Percentiles rank a stretch among this genome's conserved stretches.
Evolutionary conservation across 2,329 filamentous ascomycete species (phyloP).

Genomic region (Zymoseptoria ardabiliae): DNA sequence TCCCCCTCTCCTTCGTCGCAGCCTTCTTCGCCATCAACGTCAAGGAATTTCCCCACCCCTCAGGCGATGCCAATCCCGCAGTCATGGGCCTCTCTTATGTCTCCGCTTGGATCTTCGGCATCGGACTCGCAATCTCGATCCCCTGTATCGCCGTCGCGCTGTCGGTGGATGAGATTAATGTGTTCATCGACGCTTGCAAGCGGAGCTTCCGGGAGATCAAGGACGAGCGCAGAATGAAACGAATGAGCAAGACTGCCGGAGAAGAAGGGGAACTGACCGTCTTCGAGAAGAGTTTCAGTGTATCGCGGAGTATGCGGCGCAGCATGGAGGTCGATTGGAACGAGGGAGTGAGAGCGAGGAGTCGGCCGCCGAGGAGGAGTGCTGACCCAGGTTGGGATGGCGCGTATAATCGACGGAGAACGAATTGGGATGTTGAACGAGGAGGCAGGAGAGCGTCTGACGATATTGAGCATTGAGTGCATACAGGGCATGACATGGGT

Average conservation of each 20-base stretch:
- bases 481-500: neutral
- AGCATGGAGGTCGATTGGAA: conserved; percentile 14
- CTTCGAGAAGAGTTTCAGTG: conserved; percentile 10
- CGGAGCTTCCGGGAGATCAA: neutral
- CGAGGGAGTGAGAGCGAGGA: conserved; percentile 2
- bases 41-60: conserved; percentile 38
- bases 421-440: conserved; percentile 1
- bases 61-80: conserved; percentile 9
- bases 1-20: conserved; percentile 50
- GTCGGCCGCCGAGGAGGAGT: conserved; percentile 6
- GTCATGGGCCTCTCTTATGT: conserved; percentile 39
- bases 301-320: conserved; percentile 13
- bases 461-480: neutral
- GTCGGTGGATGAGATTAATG: conserved; percentile 12
- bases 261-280: conserved; percentile 1
- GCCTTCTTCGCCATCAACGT: conserved; percentile 51
- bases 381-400: neutral
- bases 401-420: neutral
- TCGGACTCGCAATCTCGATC: conserved; percentile 48
- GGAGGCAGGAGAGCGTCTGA: neutral
- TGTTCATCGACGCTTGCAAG: neutral
- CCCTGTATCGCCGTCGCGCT: conserved; percentile 19
- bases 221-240: neutral
- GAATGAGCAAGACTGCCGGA: neutral
- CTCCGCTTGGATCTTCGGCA: conserved; percentile 49